A percentile compares a stretch with the other conserved stretches of the same genome.
Conservation (phyloP, 805 yeast genomes). For the Candida ovalis region DNA sequence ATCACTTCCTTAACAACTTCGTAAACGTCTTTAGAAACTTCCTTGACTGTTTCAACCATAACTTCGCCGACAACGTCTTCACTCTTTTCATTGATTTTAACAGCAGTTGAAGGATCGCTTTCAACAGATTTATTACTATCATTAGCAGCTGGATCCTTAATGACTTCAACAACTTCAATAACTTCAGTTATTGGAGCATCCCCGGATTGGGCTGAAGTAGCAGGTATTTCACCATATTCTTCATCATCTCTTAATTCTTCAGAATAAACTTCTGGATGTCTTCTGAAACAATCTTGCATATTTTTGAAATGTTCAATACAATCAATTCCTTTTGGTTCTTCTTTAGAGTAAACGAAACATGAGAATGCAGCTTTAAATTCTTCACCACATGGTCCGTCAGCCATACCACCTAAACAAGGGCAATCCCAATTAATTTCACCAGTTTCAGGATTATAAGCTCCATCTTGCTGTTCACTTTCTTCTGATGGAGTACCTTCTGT, state of each 20-base stretch:
- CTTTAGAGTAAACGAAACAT: constrained; percentile 89
- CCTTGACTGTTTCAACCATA: constrained; percentile 9
- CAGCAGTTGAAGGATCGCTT: constrained; percentile 14
- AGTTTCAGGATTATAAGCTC: constrained; percentile 94
- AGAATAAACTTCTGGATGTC: constrained; percentile 87
- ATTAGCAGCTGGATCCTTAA: constrained; percentile 12
- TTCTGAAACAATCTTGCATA: constrained; percentile 94
- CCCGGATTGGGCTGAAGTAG: constrained; percentile 5
- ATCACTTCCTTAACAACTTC: constrained; percentile 1
- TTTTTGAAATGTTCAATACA: constrained; percentile 85
- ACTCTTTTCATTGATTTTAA: constrained; percentile 8
- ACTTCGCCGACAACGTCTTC: constrained; percentile 14
- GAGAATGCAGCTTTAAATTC: constrained; percentile 93
- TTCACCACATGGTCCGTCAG: constrained; percentile 97
- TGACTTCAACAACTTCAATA: constrained; percentile 18
- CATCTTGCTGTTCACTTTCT: constrained; percentile 46
- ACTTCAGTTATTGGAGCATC: constrained; percentile 4
- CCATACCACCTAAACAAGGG: constrained; percentile 99
- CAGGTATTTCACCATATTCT: constrained; percentile 33
- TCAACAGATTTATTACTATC: neutral
- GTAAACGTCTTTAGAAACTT: constrained; percentile 8
- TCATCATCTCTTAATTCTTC: constrained; percentile 86
- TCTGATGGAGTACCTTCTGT: constrained; percentile 20
- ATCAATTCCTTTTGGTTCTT: constrained; percentile 95
- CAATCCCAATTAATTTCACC: constrained; percentile 99